Base-by-base conservation (phyloP, 2,329 filamentous ascomycete genomes). In the Colletotrichum sojae region DNA sequence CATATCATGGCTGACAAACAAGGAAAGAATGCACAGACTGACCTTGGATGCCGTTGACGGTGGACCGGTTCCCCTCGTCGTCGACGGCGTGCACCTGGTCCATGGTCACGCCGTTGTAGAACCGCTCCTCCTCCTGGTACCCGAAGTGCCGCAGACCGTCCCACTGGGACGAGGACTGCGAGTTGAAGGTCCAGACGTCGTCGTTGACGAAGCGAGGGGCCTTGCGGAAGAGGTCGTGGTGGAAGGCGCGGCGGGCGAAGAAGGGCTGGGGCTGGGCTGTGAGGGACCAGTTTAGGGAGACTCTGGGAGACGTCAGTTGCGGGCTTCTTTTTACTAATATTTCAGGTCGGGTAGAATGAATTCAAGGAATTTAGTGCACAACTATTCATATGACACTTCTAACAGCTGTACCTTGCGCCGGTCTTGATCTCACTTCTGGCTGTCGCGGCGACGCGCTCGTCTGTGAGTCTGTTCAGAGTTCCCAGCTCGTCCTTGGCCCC, bases 391-490 rank as follows among this genome's bases (percentile, higher is more conserved):
- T 43, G 51, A n/a, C 68, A 69, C 12, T 4, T 22, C 15, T 2
- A 13, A 4, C 16, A 13, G 20, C 6, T 6, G 46, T 75, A 83
- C 81, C 86, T 80, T 61, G 78, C 81, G 46, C 90, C 89, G 6
- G 85, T 87, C 70, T 82, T 79, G 70, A 91, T 89, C 75, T 87
- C 83, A 36, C 80, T 80, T 67, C 78, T 79, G 22, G 87, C 84
- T 1, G 86, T 84, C 43, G 82, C 80, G 12, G 82, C 82, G 20
- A 90, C 86, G 18, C 86, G 78, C 63, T 84, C 80, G 59, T 88
- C 82, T 0, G 87, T 90, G 15, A 91, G 82, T 31, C 88, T 83
- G 75, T 91, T 91, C 20, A 91, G 76, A 25, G 86, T 87, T 10
- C 89, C 90, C 2, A 91, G 81, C 76, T 89, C 80, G 75, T 90